Base-by-base conservation (phyloP, 1,284 basidiomycete genomes). In the Heterobasidion parviporum region DNA sequence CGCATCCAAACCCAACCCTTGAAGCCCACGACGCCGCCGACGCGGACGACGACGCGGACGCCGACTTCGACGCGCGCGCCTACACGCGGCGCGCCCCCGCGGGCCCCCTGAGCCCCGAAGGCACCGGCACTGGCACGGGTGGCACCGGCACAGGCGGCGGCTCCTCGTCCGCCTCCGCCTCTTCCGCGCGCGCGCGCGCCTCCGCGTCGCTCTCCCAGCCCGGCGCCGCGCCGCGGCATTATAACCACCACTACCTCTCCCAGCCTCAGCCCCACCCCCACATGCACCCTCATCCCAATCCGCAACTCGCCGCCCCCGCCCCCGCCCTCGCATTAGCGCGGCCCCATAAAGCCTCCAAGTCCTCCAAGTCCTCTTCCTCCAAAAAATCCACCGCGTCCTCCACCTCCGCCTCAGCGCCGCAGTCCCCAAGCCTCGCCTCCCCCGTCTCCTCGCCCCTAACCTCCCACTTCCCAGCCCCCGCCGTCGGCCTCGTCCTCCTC, bases 181-280 rank as follows among this genome's bases (percentile, higher is more conserved):
- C 83, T 0, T 81, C 82, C 59, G 82, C 82, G 1, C 77, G 75
- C 38, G 84, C 83, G 6, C 75, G 77, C 38, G 82, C 82, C 0
- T 81, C 81, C n/a, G n/a, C n/a, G n/a, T n/a, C n/a, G n/a, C n/a
- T n/a, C n/a, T n/a, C n/a, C n/a, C n/a, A n/a, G n/a, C n/a, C n/a
- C 74, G 2, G 81, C 80, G 0, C 58, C 71, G 18, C 79, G 77
- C 32, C 43, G 41, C 63, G 64, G 47, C 48, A 60, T n/a, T 67
- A 69, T 61, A 67, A 68, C 58, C 68, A 68, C 59, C 65, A 67
- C 54, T 64, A 65, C 59, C 57, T 67, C 53, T 62, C 64, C 7
- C 68, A 68, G 34, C 60, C 59, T 35, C 52, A 32, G 16, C 49
- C 33, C 4, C 26, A 64, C 61, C 47, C 55, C 59, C 49, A 55